Evolutionary conservation across 2,329 filamentous ascomycete genomes (phyloP), one percentile per base, ranked within the genome.

Genomic region (Aspergillus transmontanensis): DNA sequence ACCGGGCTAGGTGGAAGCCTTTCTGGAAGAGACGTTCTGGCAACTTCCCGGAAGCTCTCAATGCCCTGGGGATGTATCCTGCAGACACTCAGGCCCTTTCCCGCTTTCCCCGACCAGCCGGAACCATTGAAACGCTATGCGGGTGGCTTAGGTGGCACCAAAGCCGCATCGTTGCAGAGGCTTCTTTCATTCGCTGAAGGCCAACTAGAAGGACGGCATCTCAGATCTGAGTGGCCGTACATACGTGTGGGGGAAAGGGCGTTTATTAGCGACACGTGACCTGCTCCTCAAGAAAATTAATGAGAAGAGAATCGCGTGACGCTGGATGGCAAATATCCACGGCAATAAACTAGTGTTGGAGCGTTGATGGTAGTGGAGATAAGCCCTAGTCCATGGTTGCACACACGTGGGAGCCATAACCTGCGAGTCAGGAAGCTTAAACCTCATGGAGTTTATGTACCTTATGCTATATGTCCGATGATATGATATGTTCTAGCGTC

Each of bases 361-460:
- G 11, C 26, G 14, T 11, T 51, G 48, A 51, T 32, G 26, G 64
- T 51, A 48, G 72, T 72, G 57, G 59, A 62, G 72, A 65, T 73
- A 75, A 74, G 69, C 71, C 70, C 72, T 63, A 60, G 65, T 68
- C 53, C 64, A 57, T 63, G 57, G 63, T 60, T 66, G 64, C 28
- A 54, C 63, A 66, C 66, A 71, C 64, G 68, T 70, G 69, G 69
- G 51, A 45, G 57, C 57, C 57, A 48, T 58, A 45, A 59, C 60
- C 60, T 64, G 63, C 60, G 58, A 60, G 53, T 57, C 21, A 48
- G 50, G 57, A 60, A 61, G 53, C 53, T 57, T 43, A 57, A 58
- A 57, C n/a, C 41, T 19, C 19, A 51, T 34, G 19, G 28, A 51
- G 19, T 16, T 32, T 32, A 53, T 46, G 34, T 32, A 39, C 53